Evolutionary conservation across 23 red algal species (phyloP), one percentile per base, ranked within the genome.

Genomic region (Gracilaria vermiculophylla): DNA sequence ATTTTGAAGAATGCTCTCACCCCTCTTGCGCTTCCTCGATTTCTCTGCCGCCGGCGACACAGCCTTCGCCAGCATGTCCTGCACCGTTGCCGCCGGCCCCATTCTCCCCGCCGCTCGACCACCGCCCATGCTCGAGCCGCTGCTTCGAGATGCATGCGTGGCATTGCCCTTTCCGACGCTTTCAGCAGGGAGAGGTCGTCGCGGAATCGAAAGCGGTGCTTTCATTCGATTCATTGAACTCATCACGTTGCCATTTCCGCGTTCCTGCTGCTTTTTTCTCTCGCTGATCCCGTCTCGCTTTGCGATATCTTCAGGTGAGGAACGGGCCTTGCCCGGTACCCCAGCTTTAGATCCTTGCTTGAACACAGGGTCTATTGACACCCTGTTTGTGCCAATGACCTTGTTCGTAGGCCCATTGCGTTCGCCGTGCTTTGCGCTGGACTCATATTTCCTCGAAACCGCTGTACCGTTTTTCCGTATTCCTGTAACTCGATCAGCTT

Each of bases 31-130:
- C 23, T 73, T 73, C 24, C 23, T 73, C 36, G 39, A 47, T 24
- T 48, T 48, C 3, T 5, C 39, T 47, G 6, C 20, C 1, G 39
- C 24, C 4, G 36, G 39, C 5, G 17, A 0, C 17, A 32, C 24
- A 9, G 67, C 36, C 3, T 47, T 10, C 5, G 40, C 67, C 36
- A 73, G 40, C 67, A 73, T 47, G 4, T 32, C 11, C 5, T 73
- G 67, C 17, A 73, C 67, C 16, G 67, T 73, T 73, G 67, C 67
- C 17, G 67, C 67, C 0, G 67, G 67, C n/a, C 67, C 67, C 10
- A 12, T 73, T 47, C 17, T 73, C 1, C 29, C 29, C 28, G 2
- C 17, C 25, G 28, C 5, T 36, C 58, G 58, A 47, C 14, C 67
- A 25, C 5, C 5, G 15, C 1, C 23, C 40, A 17, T 20, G 5